Evolutionary conservation across 2,329 filamentous ascomycete genomes (phyloP).

Genomic region (Colletotrichum zoysiae): DNA sequence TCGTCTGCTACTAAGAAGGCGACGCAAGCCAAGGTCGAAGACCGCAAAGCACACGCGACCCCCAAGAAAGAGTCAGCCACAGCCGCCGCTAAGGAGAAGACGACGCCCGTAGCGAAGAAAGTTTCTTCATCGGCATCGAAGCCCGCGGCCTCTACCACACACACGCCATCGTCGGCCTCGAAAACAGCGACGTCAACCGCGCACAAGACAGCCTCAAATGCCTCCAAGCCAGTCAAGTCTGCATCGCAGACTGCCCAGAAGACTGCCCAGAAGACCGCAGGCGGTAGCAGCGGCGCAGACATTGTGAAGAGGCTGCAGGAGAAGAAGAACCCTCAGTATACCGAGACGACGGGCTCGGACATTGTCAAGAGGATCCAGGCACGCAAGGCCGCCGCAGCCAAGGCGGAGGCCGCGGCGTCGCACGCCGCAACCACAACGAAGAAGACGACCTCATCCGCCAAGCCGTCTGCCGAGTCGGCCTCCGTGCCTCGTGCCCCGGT

Average conservation of each 20-base stretch:
- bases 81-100: slow-evolving; percentile 10
- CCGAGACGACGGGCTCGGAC: slow-evolving; percentile 14
- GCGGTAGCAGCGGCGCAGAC: slow-evolving; percentile 6
- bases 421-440: not conserved
- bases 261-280: not conserved
- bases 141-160: not conserved
- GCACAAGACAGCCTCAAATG: slow-evolving; percentile 4
- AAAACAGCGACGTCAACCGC: not conserved
- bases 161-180: not conserved
- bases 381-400: slow-evolving; percentile 18
- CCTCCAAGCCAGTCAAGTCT: slow-evolving; percentile 1
- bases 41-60: slow-evolving; percentile 12
- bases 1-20: slow-evolving; percentile 12
- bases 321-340: slow-evolving; percentile 24
- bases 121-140: slow-evolving; percentile 5
- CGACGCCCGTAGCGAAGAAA: slow-evolving; percentile 17
- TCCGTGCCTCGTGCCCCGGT: slow-evolving; percentile 6
- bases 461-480: not conserved
- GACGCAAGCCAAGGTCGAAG: not conserved
- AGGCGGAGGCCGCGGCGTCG: not conserved
- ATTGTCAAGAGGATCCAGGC: slow-evolving; percentile 32
- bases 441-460: not conserved
- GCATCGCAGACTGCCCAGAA: not conserved
- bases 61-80: slow-evolving; percentile 10
- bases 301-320: slow-evolving; percentile 15